These are phyloP conservation scores for Penicillium sp. DNA, from an alignment of 2,329 filamentous ascomycete species.

Conservation along the genomic window DNA sequence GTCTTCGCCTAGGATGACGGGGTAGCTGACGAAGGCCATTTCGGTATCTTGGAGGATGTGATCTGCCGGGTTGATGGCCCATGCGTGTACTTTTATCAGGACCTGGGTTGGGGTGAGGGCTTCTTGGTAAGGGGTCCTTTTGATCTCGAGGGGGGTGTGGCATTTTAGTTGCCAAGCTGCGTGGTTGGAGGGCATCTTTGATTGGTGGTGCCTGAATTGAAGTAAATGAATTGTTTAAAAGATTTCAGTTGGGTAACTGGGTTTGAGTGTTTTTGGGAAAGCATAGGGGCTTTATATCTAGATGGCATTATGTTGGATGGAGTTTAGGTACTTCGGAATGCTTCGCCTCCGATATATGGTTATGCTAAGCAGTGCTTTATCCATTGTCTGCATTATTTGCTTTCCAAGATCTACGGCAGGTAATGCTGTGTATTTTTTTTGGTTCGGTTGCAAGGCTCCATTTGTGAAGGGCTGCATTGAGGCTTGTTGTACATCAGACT, in stretches of 20 bases:
- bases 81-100: slow-evolving; percentile 4
- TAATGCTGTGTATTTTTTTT: neutral
- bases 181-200: neutral
- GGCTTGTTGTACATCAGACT: neutral
- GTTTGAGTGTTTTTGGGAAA: neutral
- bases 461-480: neutral
- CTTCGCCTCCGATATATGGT: neutral
- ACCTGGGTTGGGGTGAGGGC: slow-evolving; percentile 1
- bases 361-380: neutral
- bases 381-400: neutral
- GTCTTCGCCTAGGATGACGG: slow-evolving; percentile 44
- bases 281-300: neutral
- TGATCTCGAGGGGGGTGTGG: neutral
- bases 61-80: slow-evolving; percentile 10
- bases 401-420: neutral
- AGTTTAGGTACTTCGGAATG: neutral
- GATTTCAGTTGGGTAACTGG: neutral
- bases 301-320: neutral
- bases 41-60: slow-evolving; percentile 1
- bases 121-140: slow-evolving; percentile 2
- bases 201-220: neutral
- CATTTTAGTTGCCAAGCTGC: slow-evolving; percentile 7
- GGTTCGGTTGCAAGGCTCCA: neutral
- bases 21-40: slow-evolving; percentile 26
- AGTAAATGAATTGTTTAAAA: neutral